Percentiles rank a stretch among this genome's conserved stretches.
Conservation (phyloP, 352 stramenopile species). For the Globisporangium lucens region DNA sequence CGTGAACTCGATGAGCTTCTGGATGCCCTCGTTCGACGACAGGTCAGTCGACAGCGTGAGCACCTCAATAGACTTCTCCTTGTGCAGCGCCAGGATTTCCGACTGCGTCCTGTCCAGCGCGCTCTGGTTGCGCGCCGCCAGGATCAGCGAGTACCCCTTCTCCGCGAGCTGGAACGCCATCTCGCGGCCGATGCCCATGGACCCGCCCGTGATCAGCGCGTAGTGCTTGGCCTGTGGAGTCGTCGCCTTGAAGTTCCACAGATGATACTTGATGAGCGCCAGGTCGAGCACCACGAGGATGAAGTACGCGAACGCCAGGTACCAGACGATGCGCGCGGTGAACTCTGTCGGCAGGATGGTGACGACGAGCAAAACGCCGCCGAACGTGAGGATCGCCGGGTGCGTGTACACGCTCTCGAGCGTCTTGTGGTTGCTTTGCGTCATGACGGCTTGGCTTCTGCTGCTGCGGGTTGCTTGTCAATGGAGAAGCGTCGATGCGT, state of each 20-base stretch:
- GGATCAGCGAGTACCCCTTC: constrained; percentile 59
- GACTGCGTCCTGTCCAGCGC: constrained; percentile 49
- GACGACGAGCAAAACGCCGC: constrained; percentile 29
- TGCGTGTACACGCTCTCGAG: constrained; percentile 14
- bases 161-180: constrained; percentile 62
- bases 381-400: constrained; percentile 16
- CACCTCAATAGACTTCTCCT: constrained; percentile 23
- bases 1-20: constrained; percentile 2
- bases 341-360: constrained; percentile 18
- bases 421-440: constrained; percentile 8
- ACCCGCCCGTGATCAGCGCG: constrained; percentile 64
- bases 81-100: constrained; percentile 47
- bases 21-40: not conserved
- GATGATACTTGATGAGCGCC: constrained; percentile 45
- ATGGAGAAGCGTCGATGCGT: not conserved
- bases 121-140: constrained; percentile 41
- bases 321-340: constrained; percentile 22
- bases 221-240: constrained; percentile 28
- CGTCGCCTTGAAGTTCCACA: constrained; percentile 36
- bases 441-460: not conserved
- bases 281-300: constrained; percentile 32
- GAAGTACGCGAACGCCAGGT: constrained; percentile 34
- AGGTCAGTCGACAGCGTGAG: not conserved
- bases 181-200: constrained; percentile 63
- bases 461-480: not conserved